Evolutionary conservation across 331 rosid genomes (phyloP).

Genomic region (Prunus yedoensis): DNA sequence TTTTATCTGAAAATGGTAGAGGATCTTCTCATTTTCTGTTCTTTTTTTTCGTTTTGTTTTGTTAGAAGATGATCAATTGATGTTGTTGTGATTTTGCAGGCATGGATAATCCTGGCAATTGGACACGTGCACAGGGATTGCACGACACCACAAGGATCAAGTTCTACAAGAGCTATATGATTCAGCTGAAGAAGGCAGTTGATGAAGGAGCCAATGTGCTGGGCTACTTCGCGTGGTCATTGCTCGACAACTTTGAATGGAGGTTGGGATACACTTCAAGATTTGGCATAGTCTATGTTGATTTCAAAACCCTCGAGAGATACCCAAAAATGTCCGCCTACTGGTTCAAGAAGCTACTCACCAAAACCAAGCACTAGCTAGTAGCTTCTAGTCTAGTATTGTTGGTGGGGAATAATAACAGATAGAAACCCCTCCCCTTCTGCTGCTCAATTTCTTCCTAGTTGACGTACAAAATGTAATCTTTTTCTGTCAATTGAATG

Average conservation of each 20-base stretch:
- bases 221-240: conserved; percentile 91
- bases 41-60: background rate
- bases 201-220: conserved; percentile 76
- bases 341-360: conserved; percentile 76
- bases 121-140: conserved; percentile 52
- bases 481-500: too few relatives aligned
- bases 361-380: conserved; percentile 46
- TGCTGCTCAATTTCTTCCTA: too few relatives aligned
- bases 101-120: conserved; percentile 81
- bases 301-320: conserved; percentile 70
- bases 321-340: conserved; percentile 89
- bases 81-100: conserved; percentile 43
- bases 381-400: background rate
- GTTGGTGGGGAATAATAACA: background rate
- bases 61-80: background rate
- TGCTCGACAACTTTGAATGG: conserved; percentile 96
- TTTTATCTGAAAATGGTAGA: conserved; percentile 81
- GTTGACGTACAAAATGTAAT: too few relatives aligned
- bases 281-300: conserved; percentile 86
- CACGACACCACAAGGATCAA: conserved; percentile 74
- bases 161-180: conserved; percentile 63
- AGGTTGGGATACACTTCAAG: conserved; percentile 85
- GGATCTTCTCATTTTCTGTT: conserved; percentile 2
- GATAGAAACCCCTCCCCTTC: background rate
- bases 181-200: conserved; percentile 68